A percentile compares a stretch with the other conserved stretches of the same genome.
Conservation (phyloP, 2,329 filamentous ascomycete species). For the Dryadomyces quercus-mongolicae region DNA sequence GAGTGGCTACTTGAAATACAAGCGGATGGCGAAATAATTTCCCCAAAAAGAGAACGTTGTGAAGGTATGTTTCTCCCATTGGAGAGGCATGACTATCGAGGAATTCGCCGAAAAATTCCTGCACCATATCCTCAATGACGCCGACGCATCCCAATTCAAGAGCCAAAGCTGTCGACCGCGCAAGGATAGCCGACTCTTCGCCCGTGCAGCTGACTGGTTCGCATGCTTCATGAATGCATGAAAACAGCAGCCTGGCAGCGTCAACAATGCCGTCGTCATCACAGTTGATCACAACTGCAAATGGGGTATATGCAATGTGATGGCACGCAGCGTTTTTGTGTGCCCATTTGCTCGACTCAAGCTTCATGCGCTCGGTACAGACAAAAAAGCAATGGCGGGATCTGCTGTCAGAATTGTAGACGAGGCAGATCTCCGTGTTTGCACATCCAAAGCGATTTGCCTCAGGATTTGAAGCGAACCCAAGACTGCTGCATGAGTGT, state of each 20-base stretch:
- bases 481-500: not conserved
- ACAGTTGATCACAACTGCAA: not conserved
- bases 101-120: not conserved
- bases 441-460: not conserved
- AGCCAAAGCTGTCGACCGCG: not conserved
- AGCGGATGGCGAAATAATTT: not conserved
- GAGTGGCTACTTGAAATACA: not conserved
- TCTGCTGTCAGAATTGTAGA: not conserved
- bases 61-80: not conserved
- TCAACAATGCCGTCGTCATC: not conserved
- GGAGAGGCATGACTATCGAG: no score
- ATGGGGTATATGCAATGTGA: not conserved
- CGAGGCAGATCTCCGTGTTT: not conserved
- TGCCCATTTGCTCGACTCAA: not conserved
- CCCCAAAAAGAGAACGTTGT: not conserved
- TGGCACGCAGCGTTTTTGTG: not conserved
- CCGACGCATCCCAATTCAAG: not conserved
- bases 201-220: not conserved
- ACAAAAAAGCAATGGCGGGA: not conserved
- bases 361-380: not conserved
- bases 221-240: not conserved
- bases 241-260: not conserved
- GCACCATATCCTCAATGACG: not conserved
- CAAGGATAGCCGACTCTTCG: not conserved
- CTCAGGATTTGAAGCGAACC: not conserved